These are phyloP conservation scores for Taxillus chinensis DNA, from an alignment of 164 flowering plant genomes.

Conservation along the genomic window DNA sequence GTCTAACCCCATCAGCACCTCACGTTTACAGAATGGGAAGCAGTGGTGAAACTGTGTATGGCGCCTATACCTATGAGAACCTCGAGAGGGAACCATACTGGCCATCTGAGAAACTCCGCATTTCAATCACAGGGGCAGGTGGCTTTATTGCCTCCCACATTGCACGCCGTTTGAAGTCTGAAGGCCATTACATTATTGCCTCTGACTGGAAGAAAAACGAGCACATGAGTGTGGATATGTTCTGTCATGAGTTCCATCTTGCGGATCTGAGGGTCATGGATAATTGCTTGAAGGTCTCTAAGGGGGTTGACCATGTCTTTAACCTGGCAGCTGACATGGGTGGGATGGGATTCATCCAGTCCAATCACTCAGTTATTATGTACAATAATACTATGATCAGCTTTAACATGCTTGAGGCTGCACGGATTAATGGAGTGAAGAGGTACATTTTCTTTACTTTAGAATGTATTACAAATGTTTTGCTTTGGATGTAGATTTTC, in stretches of 20 bases:
- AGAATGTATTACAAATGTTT: not conserved
- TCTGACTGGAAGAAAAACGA: conserved; percentile 99
- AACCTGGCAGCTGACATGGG: conserved; percentile 99
- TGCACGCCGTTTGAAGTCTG: conserved; percentile 83
- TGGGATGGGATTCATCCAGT: conserved; percentile 99
- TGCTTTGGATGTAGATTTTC: not conserved
- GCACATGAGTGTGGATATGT: conserved; percentile 98
- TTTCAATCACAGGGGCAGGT: conserved; percentile 96
- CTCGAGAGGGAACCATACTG: conserved; percentile 93
- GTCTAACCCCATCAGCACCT: not conserved
- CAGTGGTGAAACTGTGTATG: conserved; percentile 39
- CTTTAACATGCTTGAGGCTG: conserved; percentile 94
- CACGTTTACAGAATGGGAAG: conserved; percentile 63
- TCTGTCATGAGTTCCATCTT: conserved; percentile 93
- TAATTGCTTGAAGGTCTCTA: conserved; percentile 83
- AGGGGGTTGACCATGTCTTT: conserved; percentile 84
- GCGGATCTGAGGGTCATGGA: conserved; percentile 97
- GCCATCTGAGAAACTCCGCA: conserved; percentile 80
- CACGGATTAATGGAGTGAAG: conserved; percentile 82
- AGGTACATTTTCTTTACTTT: conserved; percentile 35
- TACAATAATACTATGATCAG: conserved; percentile 99
- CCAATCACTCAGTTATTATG: conserved; percentile 97
- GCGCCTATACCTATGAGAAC: conserved; percentile 70
- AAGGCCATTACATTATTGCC: conserved; percentile 95
- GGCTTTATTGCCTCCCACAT: conserved; percentile 99